These are phyloP conservation scores for Suhomyces canberraensis DNA, from an alignment of 805 yeast genomes.

Conservation along the genomic window DNA sequence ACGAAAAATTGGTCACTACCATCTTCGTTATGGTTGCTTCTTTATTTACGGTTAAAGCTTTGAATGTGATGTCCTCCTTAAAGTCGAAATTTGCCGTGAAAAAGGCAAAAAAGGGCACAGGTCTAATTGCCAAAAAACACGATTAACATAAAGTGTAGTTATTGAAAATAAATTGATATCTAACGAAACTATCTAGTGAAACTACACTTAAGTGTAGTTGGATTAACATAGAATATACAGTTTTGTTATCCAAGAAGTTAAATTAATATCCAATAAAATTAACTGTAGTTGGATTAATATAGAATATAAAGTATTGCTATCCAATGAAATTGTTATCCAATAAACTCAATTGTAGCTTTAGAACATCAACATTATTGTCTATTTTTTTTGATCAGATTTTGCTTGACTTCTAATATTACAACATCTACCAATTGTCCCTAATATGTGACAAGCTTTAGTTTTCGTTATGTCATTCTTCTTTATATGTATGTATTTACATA, in stretches of 20 bases:
- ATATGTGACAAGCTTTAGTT: no score
- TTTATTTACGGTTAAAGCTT: slow-evolving; percentile 14
- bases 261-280: no score
- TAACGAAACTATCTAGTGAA: no score
- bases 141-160: slow-evolving; percentile 1
- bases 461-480: background rate
- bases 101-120: background rate
- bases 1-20: slow-evolving; percentile 46
- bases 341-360: background rate
- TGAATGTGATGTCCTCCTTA: slow-evolving; percentile 5
- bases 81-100: background rate
- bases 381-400: no score
- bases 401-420: no score
- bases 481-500: background rate
- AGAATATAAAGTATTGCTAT: background rate
- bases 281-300: no score
- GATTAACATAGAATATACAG: no score
- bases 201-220: no score
- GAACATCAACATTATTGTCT: no score
- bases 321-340: background rate
- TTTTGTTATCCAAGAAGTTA: no score
- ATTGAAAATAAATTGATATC: no score
- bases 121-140: slow-evolving; percentile 1
- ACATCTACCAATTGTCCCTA: no score
- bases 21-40: slow-evolving; percentile 25